Evolutionary conservation across 257 asterid species (phyloP).

Genomic region (Penstemon davidsonii): DNA sequence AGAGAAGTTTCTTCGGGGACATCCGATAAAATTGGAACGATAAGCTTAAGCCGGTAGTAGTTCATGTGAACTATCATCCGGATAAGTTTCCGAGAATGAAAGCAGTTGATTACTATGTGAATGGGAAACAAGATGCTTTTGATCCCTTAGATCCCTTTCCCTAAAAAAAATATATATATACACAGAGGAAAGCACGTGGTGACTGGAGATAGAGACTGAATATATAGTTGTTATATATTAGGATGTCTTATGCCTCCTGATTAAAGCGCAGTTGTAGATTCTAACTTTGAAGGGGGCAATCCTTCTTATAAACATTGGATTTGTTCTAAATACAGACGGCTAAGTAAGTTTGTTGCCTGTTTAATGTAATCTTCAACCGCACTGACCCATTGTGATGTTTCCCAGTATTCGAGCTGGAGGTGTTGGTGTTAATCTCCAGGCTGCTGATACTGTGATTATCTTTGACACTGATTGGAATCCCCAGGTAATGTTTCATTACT

Average conservation of each 20-base stretch:
- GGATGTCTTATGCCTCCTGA: not conserved
- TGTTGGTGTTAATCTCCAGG: constrained; percentile 99
- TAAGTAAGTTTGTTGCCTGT: constrained; percentile 2
- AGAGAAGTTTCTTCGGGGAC: no score
- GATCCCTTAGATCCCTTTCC: no score
- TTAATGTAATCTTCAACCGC: constrained; percentile 11
- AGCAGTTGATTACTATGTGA: no score
- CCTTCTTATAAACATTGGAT: not conserved
- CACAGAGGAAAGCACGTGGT: not conserved
- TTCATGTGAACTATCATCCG: no score
- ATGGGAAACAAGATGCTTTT: no score
- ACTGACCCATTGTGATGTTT: constrained; percentile 31
- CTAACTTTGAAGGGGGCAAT: constrained; percentile 1
- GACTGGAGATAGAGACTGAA: not conserved
- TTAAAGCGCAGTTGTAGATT: not conserved
- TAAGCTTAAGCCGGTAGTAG: no score
- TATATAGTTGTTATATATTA: not conserved
- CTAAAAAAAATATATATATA: not conserved
- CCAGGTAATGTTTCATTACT: constrained; percentile 54
- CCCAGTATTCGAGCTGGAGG: constrained; percentile 99
- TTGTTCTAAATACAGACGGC: constrained; percentile 3
- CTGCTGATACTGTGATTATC: constrained; percentile 98
- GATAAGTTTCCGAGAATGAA: no score
- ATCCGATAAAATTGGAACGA: no score
- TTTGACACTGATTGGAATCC: constrained; percentile 99